phyloP scores from a whole-genome alignment of 2,329 filamentous ascomycete species.

The Lecanoromycetidae sp. region DNA sequence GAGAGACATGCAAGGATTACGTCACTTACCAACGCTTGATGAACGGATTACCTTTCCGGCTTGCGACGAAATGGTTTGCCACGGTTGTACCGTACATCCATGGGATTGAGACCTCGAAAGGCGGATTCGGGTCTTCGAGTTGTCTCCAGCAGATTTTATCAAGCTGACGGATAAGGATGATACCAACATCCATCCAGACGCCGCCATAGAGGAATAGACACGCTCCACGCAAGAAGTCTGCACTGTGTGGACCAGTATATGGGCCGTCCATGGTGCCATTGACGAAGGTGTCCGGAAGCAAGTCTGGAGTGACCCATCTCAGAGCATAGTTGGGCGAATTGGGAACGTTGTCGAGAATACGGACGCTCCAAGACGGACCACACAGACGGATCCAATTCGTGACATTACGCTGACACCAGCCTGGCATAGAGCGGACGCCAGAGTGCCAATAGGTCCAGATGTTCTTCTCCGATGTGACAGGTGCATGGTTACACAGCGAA shows the following conservation, averaged over 20 bases:
- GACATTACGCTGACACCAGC: conserved; percentile 32
- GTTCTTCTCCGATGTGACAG: conserved; percentile 30
- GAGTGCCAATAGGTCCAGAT: conserved; percentile 33
- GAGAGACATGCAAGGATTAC: background rate
- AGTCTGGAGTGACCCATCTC: conserved; percentile 27
- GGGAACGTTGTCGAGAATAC: conserved; percentile 29
- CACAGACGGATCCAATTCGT: conserved; percentile 31
- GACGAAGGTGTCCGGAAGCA: conserved; percentile 33
- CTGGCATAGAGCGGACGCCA: conserved; percentile 26
- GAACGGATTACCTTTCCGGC: conserved; percentile 29
- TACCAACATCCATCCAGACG: conserved; percentile 32
- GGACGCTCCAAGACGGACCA: conserved; percentile 31
- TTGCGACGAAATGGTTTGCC: conserved; percentile 35
- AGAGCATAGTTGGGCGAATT: conserved; percentile 30
- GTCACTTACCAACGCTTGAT: conserved; percentile 28
- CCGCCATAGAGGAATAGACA: conserved; percentile 30
- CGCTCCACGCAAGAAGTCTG: conserved; percentile 38
- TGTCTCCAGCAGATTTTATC: conserved; percentile 31
- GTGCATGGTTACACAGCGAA: conserved; percentile 3
- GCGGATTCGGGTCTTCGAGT: conserved; percentile 28
- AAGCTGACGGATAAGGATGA: conserved; percentile 28
- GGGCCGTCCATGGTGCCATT: conserved; percentile 35
- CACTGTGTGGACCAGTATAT: conserved; percentile 33
- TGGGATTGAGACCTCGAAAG: conserved; percentile 24
- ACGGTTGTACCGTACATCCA: conserved; percentile 19